Conservation (phyloP, 495 filamentous ascomycete species). For the Penicillium cosmopolitanum region DNA sequence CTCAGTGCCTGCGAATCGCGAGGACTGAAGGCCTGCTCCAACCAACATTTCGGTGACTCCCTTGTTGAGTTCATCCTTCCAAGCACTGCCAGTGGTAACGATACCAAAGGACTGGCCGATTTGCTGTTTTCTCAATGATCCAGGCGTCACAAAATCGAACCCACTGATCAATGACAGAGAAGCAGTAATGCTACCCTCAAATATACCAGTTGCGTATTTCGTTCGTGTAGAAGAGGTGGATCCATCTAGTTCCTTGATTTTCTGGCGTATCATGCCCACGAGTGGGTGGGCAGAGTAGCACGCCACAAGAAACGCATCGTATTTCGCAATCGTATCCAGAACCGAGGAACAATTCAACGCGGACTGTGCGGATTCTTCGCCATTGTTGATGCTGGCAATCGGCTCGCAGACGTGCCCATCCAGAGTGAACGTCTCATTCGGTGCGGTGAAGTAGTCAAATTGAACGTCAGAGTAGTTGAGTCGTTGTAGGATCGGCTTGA, state of each 20-base stretch:
- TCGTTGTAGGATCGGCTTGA: slow-evolving; percentile 64
- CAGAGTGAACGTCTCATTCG: slow-evolving; percentile 33
- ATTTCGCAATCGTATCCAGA: slow-evolving; percentile 54
- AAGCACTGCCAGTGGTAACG: slow-evolving; percentile 82
- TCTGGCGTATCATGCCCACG: slow-evolving; percentile 59
- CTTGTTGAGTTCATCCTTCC: slow-evolving; percentile 70
- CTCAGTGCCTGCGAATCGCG: slow-evolving; percentile 74
- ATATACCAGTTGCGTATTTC: slow-evolving; percentile 79
- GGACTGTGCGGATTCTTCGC: slow-evolving; percentile 53
- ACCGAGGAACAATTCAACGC: slow-evolving; percentile 60
- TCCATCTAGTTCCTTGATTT: slow-evolving; percentile 33
- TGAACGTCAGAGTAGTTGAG: slow-evolving; percentile 52
- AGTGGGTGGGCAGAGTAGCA: slow-evolving; percentile 91
- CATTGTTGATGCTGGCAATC: slow-evolving; percentile 52
- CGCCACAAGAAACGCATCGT: slow-evolving; percentile 81
- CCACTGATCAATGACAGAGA: slow-evolving; percentile 54
- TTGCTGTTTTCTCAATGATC: slow-evolving; percentile 32
- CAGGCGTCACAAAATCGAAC: slow-evolving; percentile 35
- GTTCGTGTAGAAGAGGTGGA: slow-evolving; percentile 21
- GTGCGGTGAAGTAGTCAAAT: slow-evolving; percentile 62
- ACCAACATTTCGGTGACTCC: slow-evolving; percentile 60
- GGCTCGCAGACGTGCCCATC: slow-evolving; percentile 35
- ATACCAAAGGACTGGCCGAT: slow-evolving; percentile 74
- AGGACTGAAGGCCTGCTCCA: slow-evolving; percentile 27
- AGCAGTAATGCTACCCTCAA: slow-evolving; percentile 74